Evolutionary conservation across 2,329 filamentous ascomycete species (phyloP).

Genomic region (Colletotrichum sp.): DNA sequence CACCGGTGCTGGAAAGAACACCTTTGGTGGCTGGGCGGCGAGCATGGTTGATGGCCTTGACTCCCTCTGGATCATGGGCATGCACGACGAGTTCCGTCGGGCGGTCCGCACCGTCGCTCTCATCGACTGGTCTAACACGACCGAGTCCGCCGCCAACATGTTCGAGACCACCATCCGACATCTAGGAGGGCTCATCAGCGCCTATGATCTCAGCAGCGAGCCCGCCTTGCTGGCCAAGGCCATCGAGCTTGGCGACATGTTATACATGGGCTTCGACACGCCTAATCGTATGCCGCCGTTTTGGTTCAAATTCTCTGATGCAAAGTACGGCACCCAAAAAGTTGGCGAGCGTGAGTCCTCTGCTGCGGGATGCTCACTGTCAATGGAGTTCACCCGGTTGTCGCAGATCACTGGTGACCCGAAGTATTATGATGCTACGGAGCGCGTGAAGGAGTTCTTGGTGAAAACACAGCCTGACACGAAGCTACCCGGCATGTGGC

Average conservation of each 20-base stretch:
- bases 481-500: constrained; percentile 75
- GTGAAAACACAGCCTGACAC: constrained; percentile 69
- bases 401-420: constrained; percentile 73
- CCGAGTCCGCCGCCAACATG: constrained; percentile 51
- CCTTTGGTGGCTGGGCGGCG: constrained; percentile 60
- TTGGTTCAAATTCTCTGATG: constrained; percentile 47
- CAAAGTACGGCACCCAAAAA: constrained; percentile 39
- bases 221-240: constrained; percentile 53
- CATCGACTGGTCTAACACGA: constrained; percentile 60
- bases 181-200: constrained; percentile 55
- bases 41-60: constrained; percentile 65
- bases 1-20: constrained; percentile 47
- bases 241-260: constrained; percentile 56
- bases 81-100: constrained; percentile 58
- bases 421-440: constrained; percentile 78
- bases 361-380: constrained; percentile 66
- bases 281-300: constrained; percentile 56
- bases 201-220: constrained; percentile 56
- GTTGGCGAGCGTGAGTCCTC: constrained; percentile 41
- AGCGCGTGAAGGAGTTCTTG: constrained; percentile 73
- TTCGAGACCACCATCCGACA: constrained; percentile 68
- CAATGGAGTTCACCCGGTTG: constrained; percentile 76
- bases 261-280: constrained; percentile 59
- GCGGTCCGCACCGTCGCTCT: constrained; percentile 53
- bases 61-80: constrained; percentile 63